Conservation (phyloP, 768 basidiomycete species). For the Glaciozyma martinii region DNA sequence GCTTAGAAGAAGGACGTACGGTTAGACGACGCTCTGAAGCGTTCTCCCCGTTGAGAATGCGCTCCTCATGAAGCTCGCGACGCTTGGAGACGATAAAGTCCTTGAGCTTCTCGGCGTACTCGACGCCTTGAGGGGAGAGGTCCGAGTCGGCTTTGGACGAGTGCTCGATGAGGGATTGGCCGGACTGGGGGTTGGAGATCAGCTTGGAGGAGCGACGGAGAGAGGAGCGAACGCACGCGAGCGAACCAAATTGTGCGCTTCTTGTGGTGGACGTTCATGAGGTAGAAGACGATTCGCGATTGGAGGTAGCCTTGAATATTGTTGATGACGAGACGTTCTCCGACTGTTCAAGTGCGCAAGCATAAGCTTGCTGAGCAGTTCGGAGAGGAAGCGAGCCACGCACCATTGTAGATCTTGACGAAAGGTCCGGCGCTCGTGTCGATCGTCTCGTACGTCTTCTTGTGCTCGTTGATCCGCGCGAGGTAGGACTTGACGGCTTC, state of each 20-base stretch:
- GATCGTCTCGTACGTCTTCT: conserved; percentile 78
- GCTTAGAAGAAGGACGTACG: conserved; percentile 26
- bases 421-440: conserved; percentile 85
- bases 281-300: conserved; percentile 93
- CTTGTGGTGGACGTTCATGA: conserved; percentile 97
- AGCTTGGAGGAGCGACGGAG: neutral
- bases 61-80: conserved; percentile 62
- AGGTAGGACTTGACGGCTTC: conserved; percentile 88
- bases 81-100: conserved; percentile 82
- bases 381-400: no score
- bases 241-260: conserved; percentile 94
- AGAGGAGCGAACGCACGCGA: conserved; percentile 52
- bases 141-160: conserved; percentile 98
- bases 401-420: conserved; percentile 75
- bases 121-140: conserved; percentile 88
- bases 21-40: conserved; percentile 45
- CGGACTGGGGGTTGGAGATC: conserved; percentile 55
- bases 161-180: conserved; percentile 89
- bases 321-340: conserved; percentile 92
- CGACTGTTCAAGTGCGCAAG: conserved; percentile 45
- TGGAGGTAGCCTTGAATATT: conserved; percentile 80
- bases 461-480: conserved; percentile 74
- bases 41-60: conserved; percentile 42
- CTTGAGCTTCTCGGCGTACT: conserved; percentile 79
- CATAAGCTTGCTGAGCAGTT: no score